Conservation (phyloP, 345 rosid genomes). For the Lumnitzera racemosa region DNA sequence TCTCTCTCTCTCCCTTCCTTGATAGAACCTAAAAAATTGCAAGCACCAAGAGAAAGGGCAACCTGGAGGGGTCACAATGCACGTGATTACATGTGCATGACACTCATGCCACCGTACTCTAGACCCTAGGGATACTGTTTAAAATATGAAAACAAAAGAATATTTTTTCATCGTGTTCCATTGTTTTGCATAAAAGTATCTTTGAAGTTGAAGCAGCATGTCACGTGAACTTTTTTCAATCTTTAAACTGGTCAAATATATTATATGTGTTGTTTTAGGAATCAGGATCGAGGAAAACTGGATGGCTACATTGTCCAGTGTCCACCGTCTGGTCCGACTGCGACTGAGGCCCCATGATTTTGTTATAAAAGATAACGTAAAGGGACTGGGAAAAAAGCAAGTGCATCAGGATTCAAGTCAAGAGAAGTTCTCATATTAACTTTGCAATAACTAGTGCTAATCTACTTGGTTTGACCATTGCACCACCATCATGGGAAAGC, state of each 20-base stretch:
- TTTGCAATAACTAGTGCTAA: no score
- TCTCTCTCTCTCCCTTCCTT: neutral
- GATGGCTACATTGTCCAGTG: no score
- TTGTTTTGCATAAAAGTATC: neutral
- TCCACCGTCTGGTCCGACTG: no score
- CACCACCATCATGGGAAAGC: no score
- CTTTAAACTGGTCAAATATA: conserved; percentile 3
- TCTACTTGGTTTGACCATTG: no score
- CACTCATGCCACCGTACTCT: conserved; percentile 5
- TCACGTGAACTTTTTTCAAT: neutral
- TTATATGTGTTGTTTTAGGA: neutral
- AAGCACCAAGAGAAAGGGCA: conserved; percentile 9
- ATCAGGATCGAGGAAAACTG: neutral
- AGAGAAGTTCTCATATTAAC: no score
- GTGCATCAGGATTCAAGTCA: no score
- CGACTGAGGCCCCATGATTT: no score
- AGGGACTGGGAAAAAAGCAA: no score
- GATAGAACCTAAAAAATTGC: neutral
- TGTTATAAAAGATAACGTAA: no score
- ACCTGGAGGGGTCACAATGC: conserved; percentile 7
- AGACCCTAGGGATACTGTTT: neutral
- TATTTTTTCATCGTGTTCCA: neutral
- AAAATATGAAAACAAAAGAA: neutral
- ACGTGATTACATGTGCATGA: conserved; percentile 29
- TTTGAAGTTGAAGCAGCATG: neutral